Evolutionary conservation across 768 basidiomycete species (phyloP).

Genomic region (Boletales sp.): DNA sequence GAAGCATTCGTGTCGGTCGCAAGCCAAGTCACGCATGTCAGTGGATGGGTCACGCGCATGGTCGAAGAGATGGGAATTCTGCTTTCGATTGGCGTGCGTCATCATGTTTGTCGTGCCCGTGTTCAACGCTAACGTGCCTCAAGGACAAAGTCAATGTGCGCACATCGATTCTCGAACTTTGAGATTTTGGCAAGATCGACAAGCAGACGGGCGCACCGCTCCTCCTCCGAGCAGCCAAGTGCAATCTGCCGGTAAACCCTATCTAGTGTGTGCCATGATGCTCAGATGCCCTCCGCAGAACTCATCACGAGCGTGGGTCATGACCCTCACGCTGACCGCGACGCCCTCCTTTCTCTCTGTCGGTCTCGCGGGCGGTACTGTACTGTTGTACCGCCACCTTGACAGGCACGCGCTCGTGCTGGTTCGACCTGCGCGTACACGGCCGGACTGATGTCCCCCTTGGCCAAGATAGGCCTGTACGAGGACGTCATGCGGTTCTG

Average conservation of each 20-base stretch:
- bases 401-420: constrained; percentile 78
- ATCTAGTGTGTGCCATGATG: constrained; percentile 52
- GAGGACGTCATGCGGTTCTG: too few relatives aligned
- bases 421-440: background rate
- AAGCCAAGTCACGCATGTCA: constrained; percentile 79
- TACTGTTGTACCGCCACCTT: constrained; percentile 85
- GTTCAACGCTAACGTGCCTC: constrained; percentile 10
- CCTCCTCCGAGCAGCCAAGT: constrained; percentile 75
- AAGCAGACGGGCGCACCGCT: constrained; percentile 59
- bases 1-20: constrained; percentile 64
- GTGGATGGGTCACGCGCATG: constrained; percentile 85
- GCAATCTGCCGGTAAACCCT: constrained; percentile 71
- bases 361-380: constrained; percentile 93
- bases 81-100: constrained; percentile 83
- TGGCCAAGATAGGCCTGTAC: too few relatives aligned
- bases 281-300: background rate
- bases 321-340: constrained; percentile 74
- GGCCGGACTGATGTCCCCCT: too few relatives aligned
- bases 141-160: constrained; percentile 75
- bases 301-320: constrained; percentile 44
- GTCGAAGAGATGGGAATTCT: constrained; percentile 75
- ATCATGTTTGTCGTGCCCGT: background rate
- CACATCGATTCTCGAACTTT: constrained; percentile 77
- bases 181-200: constrained; percentile 76
- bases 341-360: constrained; percentile 85